Evolutionary conservation across 129 eudicot genomes (phyloP).

Genomic region (Chrysanthemum lavandulifolium): DNA sequence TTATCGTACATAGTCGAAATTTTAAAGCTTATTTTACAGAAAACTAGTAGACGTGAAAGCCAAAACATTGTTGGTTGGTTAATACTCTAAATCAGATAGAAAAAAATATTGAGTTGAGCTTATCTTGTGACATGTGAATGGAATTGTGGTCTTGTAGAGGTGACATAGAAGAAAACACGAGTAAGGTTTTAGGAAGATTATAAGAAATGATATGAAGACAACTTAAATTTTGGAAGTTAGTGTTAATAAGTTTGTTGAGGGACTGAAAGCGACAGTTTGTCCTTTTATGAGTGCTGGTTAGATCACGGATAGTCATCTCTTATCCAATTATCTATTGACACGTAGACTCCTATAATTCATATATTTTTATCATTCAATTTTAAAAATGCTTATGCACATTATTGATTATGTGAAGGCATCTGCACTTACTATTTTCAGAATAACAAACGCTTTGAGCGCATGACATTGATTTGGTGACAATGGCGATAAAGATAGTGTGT

Average conservation of each 20-base stretch:
- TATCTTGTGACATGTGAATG: conserved; percentile 7
- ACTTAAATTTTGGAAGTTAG: conserved; percentile 14
- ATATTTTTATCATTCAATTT: no score
- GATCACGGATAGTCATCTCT: neutral
- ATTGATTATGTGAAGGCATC: no score
- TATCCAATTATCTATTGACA: neutral
- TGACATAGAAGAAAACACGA: conserved; percentile 5
- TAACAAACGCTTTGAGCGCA: no score
- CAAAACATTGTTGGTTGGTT: neutral
- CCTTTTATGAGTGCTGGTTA: conserved; percentile 1
- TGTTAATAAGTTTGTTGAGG: conserved; percentile 7
- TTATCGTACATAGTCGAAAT: no score
- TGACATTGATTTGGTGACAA: no score
- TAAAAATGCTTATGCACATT: no score
- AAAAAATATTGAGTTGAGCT: conserved; percentile 1
- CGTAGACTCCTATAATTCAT: neutral
- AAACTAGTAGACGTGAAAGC: neutral
- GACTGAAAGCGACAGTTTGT: conserved; percentile 2
- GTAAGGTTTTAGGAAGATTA: conserved; percentile 15
- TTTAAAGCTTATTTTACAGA: no score
- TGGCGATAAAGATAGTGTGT: no score
- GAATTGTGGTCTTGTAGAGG: neutral
- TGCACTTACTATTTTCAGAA: no score
- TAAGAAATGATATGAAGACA: conserved; percentile 21
- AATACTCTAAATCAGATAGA: neutral